phyloP scores from a whole-genome alignment of 31 red algal species.

The Asparagopsis taxiformis region DNA sequence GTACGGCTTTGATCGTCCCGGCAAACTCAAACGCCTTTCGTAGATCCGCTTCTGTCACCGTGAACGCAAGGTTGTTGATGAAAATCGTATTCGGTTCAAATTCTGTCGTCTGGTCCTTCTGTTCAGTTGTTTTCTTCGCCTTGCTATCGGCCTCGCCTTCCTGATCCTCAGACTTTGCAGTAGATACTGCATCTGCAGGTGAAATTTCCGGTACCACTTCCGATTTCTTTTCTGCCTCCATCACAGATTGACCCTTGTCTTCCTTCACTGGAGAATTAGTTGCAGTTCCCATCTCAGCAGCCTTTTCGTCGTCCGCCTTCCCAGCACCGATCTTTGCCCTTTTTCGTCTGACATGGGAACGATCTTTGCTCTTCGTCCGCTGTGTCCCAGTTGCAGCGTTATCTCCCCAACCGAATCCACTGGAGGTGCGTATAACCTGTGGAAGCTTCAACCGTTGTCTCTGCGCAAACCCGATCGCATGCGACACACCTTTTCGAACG shows the following conservation, averaged over 20 bases:
- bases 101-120: not conserved
- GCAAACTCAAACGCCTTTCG: slow-evolving; percentile 43
- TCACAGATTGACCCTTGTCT: not conserved
- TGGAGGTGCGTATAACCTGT: no score
- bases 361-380: not conserved
- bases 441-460: not conserved
- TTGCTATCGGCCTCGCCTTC: not conserved
- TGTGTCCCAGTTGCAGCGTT: not conserved
- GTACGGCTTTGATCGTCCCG: slow-evolving; percentile 28
- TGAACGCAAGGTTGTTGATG: slow-evolving; percentile 64
- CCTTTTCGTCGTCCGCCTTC: not conserved
- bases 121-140: not conserved
- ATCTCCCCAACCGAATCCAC: not conserved
- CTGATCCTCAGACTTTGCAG: not conserved
- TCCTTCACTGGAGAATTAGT: not conserved
- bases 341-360: not conserved
- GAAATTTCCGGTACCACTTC: not conserved
- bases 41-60: slow-evolving; percentile 39
- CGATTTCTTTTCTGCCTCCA: slow-evolving; percentile 7
- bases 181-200: no score
- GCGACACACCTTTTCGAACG: not conserved
- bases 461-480: not conserved
- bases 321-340: not conserved
- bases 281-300: not conserved
- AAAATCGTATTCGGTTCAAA: slow-evolving; percentile 70